Conservation (phyloP, 768 basidiomycete genomes). For the Psilocybe sp. region DNA sequence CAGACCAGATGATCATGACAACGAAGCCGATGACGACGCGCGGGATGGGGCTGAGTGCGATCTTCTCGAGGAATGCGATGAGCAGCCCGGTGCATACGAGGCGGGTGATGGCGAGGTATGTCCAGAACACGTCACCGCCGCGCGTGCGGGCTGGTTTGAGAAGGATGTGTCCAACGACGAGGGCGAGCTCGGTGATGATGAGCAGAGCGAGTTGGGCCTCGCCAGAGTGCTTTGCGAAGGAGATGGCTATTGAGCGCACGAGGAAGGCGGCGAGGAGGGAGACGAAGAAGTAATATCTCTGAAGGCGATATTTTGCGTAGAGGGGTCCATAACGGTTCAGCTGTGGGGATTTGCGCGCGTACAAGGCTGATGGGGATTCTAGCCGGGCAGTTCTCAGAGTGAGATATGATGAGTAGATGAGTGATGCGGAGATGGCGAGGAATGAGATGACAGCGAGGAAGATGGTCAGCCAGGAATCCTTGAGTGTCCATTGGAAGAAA, state of each 20-base stretch:
- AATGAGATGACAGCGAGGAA: conserved; percentile 75
- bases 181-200: conserved; percentile 62
- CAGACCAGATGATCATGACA: conserved; percentile 66
- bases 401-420: conserved; percentile 48
- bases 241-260: conserved; percentile 70
- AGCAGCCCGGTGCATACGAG: conserved; percentile 68
- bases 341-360: conserved; percentile 25
- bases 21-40: conserved; percentile 80
- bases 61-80: conserved; percentile 70
- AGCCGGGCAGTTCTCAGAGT: conserved; percentile 43
- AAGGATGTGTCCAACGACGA: conserved; percentile 49
- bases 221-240: conserved; percentile 58
- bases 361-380: conserved; percentile 26
- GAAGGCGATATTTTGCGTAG: conserved; percentile 62
- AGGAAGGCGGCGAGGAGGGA: conserved; percentile 55
- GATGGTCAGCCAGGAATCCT: conserved; percentile 84
- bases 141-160: conserved; percentile 65
- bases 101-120: conserved; percentile 65
- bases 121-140: conserved; percentile 68
- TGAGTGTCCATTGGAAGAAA: conserved; percentile 88
- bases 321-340: conserved; percentile 53
- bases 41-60: conserved; percentile 70
- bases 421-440: conserved; percentile 43
- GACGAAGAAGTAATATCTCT: conserved; percentile 68
- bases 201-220: conserved; percentile 68